Percentiles rank a stretch among this genome's conserved stretches.
Evolutionary conservation across 176 grass and related monocot genomes (phyloP).

Genomic region (Urochloa ruziziensis): DNA sequence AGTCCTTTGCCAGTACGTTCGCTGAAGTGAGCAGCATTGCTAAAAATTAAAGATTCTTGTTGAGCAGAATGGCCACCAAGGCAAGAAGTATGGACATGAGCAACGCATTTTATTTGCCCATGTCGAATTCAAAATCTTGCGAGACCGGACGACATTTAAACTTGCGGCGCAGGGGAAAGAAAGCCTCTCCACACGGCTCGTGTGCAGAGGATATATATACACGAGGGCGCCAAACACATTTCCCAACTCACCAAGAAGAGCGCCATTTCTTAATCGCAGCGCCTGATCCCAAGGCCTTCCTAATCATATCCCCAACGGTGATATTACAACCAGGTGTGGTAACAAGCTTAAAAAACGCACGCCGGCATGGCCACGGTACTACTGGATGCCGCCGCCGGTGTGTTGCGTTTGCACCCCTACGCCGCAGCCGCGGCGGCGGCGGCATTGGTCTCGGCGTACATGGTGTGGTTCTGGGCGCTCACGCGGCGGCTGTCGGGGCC

Average conservation of each 20-base stretch:
- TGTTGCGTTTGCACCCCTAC: slow-evolving; percentile 10
- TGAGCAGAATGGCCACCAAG: slow-evolving; percentile 48
- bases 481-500: slow-evolving; percentile 68
- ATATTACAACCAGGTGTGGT: not conserved
- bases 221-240: slow-evolving; percentile 52
- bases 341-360: slow-evolving; percentile 41
- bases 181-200: slow-evolving; percentile 35
- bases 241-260: slow-evolving; percentile 50
- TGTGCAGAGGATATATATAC: slow-evolving; percentile 49
- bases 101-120: slow-evolving; percentile 18
- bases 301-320: slow-evolving; percentile 25
- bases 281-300: slow-evolving; percentile 20
- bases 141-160: slow-evolving; percentile 25
- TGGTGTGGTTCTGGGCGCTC: slow-evolving; percentile 82
- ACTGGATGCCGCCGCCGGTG: slow-evolving; percentile 22
- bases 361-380: slow-evolving; percentile 7
- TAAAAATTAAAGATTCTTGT: slow-evolving; percentile 42
- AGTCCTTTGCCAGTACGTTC: not conserved
- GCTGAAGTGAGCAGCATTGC: slow-evolving; percentile 25
- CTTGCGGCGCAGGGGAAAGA: slow-evolving; percentile 26
- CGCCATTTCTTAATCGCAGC: slow-evolving; percentile 41
- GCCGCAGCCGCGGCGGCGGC: slow-evolving; percentile 8
- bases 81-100: slow-evolving; percentile 62
- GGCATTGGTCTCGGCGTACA: slow-evolving; percentile 55
- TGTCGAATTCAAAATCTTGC: slow-evolving; percentile 41